These are phyloP conservation scores for Amphibolis antarctica DNA, from an alignment of 106 monocot species.

Conservation along the genomic window DNA sequence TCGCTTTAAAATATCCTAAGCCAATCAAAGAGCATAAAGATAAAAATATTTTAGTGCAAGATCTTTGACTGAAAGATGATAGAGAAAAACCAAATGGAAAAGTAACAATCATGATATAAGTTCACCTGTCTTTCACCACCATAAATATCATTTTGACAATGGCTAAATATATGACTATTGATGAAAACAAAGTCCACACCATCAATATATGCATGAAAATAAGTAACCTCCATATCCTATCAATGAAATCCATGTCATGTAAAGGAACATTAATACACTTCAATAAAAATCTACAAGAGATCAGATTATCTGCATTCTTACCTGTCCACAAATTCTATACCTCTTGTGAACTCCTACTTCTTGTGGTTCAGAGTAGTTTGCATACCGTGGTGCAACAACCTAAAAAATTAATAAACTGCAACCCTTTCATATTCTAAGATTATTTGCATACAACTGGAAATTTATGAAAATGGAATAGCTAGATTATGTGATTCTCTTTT, in stretches of 20 bases:
- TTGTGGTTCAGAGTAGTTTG: slow-evolving; percentile 50
- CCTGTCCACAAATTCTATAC: slow-evolving; percentile 75
- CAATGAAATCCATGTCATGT: background rate
- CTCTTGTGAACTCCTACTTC: slow-evolving; percentile 35
- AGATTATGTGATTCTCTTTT: too few species aligned
- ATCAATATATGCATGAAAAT: slow-evolving; percentile 70
- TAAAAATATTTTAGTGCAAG: too few species aligned
- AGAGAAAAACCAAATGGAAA: background rate
- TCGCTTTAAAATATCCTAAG: slow-evolving; percentile 70
- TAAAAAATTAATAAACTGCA: slow-evolving; percentile 6
- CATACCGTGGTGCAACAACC: slow-evolving; percentile 80
- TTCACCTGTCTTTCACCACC: slow-evolving; percentile 54
- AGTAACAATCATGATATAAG: background rate
- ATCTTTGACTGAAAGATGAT: background rate
- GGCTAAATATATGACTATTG: slow-evolving; percentile 44
- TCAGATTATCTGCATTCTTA: slow-evolving; percentile 9
- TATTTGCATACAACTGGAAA: too few species aligned
- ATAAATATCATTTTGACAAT: slow-evolving; percentile 49
- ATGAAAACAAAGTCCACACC: slow-evolving; percentile 92
- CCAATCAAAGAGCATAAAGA: background rate
- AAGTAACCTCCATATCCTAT: slow-evolving; percentile 72
- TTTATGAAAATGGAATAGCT: too few species aligned
- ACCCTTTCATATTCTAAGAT: background rate
- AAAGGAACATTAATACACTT: background rate
- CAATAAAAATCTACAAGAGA: background rate